Evolutionary conservation across 2,329 filamentous ascomycete genomes (phyloP).

Genomic region (Gaeumannomyces tritici): DNA sequence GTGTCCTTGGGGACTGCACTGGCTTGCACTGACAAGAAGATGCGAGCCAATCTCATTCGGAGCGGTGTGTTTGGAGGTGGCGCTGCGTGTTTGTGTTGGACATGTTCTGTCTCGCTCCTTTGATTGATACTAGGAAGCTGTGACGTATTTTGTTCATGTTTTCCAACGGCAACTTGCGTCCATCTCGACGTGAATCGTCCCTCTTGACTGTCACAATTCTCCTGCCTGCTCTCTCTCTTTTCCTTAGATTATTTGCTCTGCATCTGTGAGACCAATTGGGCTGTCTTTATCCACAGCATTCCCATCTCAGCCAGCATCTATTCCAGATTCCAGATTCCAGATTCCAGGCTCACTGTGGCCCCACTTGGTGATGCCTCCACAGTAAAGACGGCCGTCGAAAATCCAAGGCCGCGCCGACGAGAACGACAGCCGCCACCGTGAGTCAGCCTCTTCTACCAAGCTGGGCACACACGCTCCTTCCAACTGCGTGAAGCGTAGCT

Average conservation of each 20-base stretch:
- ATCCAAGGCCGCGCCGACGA: neutral
- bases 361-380: neutral
- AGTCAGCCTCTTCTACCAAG: neutral
- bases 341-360: neutral
- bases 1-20: neutral
- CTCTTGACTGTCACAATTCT: no score
- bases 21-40: neutral
- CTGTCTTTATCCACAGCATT: no score
- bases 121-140: neutral
- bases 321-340: no score
- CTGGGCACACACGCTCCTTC: no score
- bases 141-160: neutral
- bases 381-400: neutral
- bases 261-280: no score
- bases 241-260: no score
- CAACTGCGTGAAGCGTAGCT: no score
- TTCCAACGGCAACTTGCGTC: neutral
- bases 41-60: neutral
- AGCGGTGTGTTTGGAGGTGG: neutral
- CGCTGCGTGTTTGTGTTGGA: neutral
- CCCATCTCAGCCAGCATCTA: no score
- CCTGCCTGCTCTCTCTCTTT: no score
- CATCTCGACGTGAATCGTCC: neutral
- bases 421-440: neutral
- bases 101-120: neutral